phyloP scores from a whole-genome alignment of 306 rosid genomes.

The Gastrolobium bilobum region DNA sequence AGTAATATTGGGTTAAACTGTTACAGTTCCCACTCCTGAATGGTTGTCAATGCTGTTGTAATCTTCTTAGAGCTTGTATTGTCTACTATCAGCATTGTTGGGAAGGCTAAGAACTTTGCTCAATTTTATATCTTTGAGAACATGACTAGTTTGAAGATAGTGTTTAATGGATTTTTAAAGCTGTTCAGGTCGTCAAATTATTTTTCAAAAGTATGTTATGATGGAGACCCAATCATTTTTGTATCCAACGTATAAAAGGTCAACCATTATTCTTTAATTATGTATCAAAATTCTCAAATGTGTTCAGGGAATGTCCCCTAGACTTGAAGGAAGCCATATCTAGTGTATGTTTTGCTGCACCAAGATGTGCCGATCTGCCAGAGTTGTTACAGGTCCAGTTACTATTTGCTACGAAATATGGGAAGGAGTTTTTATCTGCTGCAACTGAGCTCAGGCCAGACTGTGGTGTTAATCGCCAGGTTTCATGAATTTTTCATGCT shows the following conservation, averaged over 20 bases:
- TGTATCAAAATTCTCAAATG: conserved; percentile 9
- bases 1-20: neutral
- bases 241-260: neutral
- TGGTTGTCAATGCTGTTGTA: conserved; percentile 12
- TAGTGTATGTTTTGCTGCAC: conserved; percentile 94
- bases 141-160: neutral
- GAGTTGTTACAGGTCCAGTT: conserved; percentile 94
- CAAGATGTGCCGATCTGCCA: conserved; percentile 92
- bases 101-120: neutral
- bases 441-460: conserved; percentile 93
- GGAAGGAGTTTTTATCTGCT: conserved; percentile 86
- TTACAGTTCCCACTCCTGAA: conserved; percentile 7
- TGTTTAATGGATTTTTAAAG: conserved; percentile 8
- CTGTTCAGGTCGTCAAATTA: conserved; percentile 10
- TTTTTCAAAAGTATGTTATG: conserved; percentile 5
- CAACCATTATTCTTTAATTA: conserved; percentile 24
- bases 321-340: conserved; percentile 98
- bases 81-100: neutral
- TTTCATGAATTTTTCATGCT: conserved; percentile 50
- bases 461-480: conserved; percentile 99
- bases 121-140: neutral
- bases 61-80: neutral
- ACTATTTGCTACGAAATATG: conserved; percentile 82
- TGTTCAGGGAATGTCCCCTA: conserved; percentile 84
- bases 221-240: conserved; percentile 17